These are phyloP conservation scores for Fusarium piperis DNA, from an alignment of 2,329 filamentous ascomycete species.

Conservation along the genomic window DNA sequence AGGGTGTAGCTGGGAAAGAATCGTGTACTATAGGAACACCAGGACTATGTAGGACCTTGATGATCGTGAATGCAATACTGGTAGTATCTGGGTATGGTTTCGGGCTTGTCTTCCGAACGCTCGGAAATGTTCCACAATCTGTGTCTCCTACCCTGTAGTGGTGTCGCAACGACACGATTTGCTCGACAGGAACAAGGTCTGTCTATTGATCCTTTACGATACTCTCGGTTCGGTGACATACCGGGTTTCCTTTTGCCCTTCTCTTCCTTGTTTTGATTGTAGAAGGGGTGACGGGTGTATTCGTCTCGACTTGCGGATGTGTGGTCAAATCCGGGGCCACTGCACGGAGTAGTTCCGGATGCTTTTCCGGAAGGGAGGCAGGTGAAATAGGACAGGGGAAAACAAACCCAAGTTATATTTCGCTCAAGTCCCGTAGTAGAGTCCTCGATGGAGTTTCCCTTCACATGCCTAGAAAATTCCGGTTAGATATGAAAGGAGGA, in stretches of 20 bases:
- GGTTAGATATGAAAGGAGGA: not conserved
- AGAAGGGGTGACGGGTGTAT: not conserved
- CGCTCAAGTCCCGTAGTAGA: no score
- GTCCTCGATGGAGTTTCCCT: no score
- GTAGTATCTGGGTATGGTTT: not conserved
- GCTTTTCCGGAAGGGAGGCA: not conserved
- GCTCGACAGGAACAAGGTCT: not conserved
- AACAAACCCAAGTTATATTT: no score
- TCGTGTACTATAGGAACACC: conserved; percentile 20
- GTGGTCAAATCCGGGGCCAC: not conserved
- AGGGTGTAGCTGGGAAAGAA: not conserved
- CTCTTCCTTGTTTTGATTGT: not conserved
- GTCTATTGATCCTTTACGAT: not conserved
- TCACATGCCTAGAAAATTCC: no score
- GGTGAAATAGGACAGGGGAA: no score
- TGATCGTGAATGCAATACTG: not conserved
- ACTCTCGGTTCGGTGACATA: not conserved
- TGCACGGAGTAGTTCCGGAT: not conserved
- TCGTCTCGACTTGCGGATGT: not conserved
- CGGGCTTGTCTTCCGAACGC: not conserved
- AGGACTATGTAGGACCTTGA: conserved; percentile 5
- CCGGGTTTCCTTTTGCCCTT: not conserved
- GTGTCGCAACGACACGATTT: not conserved
- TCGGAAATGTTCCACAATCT: not conserved
- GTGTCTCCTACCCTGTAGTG: conserved; percentile 9